Conservation (phyloP, 2,329 filamentous ascomycete species). For the Paramyrothecium sp. region DNA sequence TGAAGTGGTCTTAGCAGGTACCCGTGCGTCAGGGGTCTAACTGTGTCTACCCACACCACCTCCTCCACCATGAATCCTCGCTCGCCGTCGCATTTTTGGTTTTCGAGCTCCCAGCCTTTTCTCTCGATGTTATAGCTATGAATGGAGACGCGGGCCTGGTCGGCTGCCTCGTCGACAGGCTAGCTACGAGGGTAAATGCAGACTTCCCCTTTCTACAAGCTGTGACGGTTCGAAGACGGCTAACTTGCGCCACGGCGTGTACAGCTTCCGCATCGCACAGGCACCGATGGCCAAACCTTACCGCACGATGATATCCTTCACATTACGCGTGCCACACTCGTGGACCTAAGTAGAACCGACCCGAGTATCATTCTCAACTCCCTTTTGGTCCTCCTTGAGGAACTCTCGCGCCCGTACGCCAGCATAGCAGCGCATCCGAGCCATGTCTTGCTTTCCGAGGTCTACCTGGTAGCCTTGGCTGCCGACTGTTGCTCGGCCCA, state of each 20-base stretch:
- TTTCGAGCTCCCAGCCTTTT: not conserved
- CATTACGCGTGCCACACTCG: conserved; percentile 59
- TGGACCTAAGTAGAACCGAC: conserved; percentile 56
- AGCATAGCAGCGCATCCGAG: conserved; percentile 50
- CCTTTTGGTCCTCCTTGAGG: conserved; percentile 57
- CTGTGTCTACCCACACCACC: not conserved
- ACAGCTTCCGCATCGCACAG: conserved; percentile 63
- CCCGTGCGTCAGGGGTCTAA: not conserved
- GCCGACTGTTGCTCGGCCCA: conserved; percentile 64
- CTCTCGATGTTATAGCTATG: conserved; percentile 36
- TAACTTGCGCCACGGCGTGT: conserved; percentile 34
- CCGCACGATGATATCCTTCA: conserved; percentile 59
- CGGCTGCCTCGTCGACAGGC: conserved; percentile 60
- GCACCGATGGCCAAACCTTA: conserved; percentile 54
- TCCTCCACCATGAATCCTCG: not conserved
- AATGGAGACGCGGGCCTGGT: conserved; percentile 60
- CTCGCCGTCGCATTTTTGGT: not conserved
- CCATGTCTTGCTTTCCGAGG: conserved; percentile 62
- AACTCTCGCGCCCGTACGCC: conserved; percentile 54
- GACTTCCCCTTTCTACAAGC: not conserved
- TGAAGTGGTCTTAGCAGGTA: not conserved
- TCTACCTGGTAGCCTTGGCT: conserved; percentile 61
- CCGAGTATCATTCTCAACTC: conserved; percentile 55
- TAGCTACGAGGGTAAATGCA: conserved; percentile 56
- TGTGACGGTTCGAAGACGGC: conserved; percentile 5